A percentile compares a stretch with the other conserved stretches of the same genome.
These are phyloP conservation scores for Syzygium oleosum DNA, from an alignment of 345 rosid genomes.

Conservation along the genomic window DNA sequence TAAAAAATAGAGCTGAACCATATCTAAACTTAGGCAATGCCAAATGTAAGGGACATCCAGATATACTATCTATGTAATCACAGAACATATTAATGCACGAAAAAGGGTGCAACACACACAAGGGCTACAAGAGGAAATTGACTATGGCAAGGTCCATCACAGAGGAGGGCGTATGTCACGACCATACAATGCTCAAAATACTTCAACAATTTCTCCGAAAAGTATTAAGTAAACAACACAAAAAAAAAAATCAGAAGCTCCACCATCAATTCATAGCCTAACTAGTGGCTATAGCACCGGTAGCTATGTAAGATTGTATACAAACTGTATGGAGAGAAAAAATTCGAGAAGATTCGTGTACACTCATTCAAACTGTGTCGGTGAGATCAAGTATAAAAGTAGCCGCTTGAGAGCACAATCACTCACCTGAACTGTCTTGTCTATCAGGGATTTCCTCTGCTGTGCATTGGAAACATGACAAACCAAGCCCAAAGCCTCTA, in stretches of 20 bases:
- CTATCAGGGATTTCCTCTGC: slow-evolving; percentile 67
- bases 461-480: slow-evolving; percentile 76
- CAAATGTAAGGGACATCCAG: not conserved
- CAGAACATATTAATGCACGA: not conserved
- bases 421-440: slow-evolving; percentile 59
- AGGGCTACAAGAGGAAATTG: not conserved
- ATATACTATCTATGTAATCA: not conserved
- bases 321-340: not conserved
- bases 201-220: not conserved
- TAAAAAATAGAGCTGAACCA: not conserved
- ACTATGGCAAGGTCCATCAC: not conserved
- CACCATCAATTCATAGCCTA: not conserved
- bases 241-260: not conserved
- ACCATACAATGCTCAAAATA: not conserved
- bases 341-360: not conserved
- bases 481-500: slow-evolving; percentile 68
- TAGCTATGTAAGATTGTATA: not conserved
- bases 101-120: not conserved
- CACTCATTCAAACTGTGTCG: not conserved
- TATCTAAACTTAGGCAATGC: not conserved
- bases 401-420: not conserved
- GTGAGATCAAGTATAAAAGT: not conserved
- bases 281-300: not conserved
- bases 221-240: not conserved
- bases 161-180: not conserved